These are phyloP conservation scores for Orbilia ellipsospora DNA, from an alignment of 2,329 filamentous ascomycete species.

Conservation along the genomic window DNA sequence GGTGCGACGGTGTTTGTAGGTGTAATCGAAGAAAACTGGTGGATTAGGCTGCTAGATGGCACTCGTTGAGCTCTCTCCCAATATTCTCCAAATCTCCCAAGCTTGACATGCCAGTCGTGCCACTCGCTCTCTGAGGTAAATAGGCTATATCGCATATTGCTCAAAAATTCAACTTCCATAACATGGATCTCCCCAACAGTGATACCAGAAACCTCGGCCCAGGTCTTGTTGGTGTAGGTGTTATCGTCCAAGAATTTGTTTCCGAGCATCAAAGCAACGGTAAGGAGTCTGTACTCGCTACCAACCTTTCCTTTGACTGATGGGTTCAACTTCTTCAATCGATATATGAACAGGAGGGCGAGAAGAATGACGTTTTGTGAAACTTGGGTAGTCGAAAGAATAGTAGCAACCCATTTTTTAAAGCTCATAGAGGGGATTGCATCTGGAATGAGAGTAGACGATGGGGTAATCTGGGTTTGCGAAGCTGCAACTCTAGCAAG, in stretches of 20 bases:
- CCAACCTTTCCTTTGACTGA: constrained; percentile 89
- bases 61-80: constrained; percentile 75
- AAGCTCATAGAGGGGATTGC: constrained; percentile 83
- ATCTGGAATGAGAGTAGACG: constrained; percentile 70
- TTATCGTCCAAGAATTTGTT: constrained; percentile 99
- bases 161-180: constrained; percentile 99
- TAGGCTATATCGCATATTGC: constrained; percentile 96
- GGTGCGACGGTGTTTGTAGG: constrained; percentile 54
- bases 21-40: constrained; percentile 46
- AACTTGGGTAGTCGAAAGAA: constrained; percentile 93
- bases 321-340: constrained; percentile 89
- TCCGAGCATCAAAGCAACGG: constrained; percentile 94
- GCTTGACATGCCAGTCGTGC: constrained; percentile 84
- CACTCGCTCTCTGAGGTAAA: constrained; percentile 87
- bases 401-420: constrained; percentile 90
- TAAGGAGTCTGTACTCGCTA: constrained; percentile 91
- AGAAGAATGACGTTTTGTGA: constrained; percentile 94
- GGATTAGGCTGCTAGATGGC: constrained; percentile 57
- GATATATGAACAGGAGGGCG: constrained; percentile 90
- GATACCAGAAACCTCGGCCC: constrained; percentile 97
- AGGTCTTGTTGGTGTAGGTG: constrained; percentile 99
- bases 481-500: constrained; percentile 73
- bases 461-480: constrained; percentile 64
- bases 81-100: constrained; percentile 84
- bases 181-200: constrained; percentile 94